These are phyloP conservation scores for Colletotrichum lupini DNA, from an alignment of 2,329 filamentous ascomycete genomes.

Conservation along the genomic window DNA sequence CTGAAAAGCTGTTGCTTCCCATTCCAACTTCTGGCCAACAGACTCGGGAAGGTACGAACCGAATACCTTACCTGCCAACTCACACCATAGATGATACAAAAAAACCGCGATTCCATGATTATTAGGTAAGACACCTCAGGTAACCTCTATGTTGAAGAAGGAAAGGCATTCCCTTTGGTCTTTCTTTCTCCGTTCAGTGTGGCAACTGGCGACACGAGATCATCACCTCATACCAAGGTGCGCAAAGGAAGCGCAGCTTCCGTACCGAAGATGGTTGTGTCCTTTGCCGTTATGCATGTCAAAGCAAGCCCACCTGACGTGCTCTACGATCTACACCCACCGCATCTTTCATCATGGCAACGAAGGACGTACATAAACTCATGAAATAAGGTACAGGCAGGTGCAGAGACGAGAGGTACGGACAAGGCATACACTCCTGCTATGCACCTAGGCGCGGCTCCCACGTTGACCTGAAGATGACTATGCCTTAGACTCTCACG, in stretches of 20 bases:
- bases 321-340: not conserved
- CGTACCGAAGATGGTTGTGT: not conserved
- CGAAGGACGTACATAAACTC: not conserved
- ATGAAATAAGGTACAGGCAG: not conserved
- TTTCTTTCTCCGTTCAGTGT: no score
- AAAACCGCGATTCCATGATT: no score
- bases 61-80: no score
- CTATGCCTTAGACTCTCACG: not conserved
- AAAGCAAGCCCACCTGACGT: slow-evolving; percentile 23
- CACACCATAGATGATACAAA: no score
- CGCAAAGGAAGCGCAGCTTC: not conserved
- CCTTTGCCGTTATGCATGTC: slow-evolving; percentile 6
- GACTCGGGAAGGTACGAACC: not conserved
- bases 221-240: slow-evolving; percentile 1
- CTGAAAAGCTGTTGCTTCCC: not conserved
- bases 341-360: slow-evolving; percentile 22
- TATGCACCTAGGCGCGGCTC: not conserved
- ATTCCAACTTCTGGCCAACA: not conserved
- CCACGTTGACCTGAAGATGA: slow-evolving; percentile 25
- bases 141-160: no score
- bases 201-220: not conserved
- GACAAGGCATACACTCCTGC: not conserved
- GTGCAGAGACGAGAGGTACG: slow-evolving; percentile 14
- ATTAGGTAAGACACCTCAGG: no score
- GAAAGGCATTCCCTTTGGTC: no score